A percentile compares a stretch with the other conserved stretches of the same genome.
Conservation (phyloP, 257 asterid genomes). For the Solanum corneliomulleri region DNA sequence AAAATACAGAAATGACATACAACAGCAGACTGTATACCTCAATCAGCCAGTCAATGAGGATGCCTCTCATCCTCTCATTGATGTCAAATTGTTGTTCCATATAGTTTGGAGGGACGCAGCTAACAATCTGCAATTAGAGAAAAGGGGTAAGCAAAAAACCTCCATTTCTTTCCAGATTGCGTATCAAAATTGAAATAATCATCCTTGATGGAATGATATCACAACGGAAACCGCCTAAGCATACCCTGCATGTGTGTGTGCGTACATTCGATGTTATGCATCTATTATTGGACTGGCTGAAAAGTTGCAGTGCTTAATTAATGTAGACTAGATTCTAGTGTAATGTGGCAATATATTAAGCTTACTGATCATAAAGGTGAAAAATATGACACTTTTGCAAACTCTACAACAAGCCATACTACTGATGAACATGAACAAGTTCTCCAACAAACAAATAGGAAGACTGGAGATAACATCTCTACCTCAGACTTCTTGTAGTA, state of each 20-base stretch:
- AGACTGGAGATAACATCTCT: neutral
- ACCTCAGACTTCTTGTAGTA: constrained; percentile 56
- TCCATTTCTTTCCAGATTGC: neutral
- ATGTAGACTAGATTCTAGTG: neutral
- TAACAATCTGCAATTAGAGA: constrained; percentile 23
- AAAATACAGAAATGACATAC: neutral
- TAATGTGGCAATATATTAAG: neutral
- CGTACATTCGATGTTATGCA: neutral
- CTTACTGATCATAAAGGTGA: neutral
- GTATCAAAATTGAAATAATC: neutral
- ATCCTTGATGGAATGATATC: neutral
- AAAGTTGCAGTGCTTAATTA: neutral
- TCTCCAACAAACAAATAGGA: neutral
- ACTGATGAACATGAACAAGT: neutral
- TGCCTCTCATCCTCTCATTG: constrained; percentile 81
- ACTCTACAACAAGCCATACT: neutral
- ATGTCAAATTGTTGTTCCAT: constrained; percentile 62
- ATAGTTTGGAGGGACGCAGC: constrained; percentile 53
- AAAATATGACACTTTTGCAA: neutral
- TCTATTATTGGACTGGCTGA: neutral
- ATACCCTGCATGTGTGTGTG: neutral
- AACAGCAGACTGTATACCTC: constrained; percentile 39
- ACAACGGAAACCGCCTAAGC: neutral
- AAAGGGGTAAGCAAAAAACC: neutral
- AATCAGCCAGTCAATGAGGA: constrained; percentile 88